Conservation (phyloP, 2,329 filamentous ascomycete species). For the Thielaviopsis musarum region DNA sequence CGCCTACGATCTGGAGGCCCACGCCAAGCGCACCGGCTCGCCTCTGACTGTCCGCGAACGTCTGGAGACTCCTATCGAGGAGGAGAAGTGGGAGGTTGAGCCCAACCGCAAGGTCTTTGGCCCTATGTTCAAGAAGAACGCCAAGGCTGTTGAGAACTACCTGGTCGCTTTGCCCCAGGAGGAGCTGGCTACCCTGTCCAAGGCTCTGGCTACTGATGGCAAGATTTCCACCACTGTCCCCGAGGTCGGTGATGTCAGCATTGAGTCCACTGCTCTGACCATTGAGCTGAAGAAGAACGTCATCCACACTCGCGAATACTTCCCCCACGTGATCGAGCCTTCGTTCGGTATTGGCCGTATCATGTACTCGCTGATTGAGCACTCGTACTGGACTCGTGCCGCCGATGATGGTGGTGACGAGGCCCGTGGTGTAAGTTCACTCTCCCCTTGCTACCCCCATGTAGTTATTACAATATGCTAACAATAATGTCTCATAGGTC, state of each 20-base stretch:
- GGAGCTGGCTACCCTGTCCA: constrained; percentile 60
- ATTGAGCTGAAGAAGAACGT: constrained; percentile 72
- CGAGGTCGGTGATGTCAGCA: constrained; percentile 46
- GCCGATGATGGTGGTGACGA: constrained; percentile 56
- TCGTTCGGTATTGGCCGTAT: constrained; percentile 90
- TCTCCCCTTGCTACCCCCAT: background rate
- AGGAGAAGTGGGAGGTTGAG: constrained; percentile 79
- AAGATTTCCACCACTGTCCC: constrained; percentile 65
- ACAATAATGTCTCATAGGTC: constrained; percentile 17
- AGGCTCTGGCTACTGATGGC: constrained; percentile 55
- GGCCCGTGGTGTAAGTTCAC: constrained; percentile 59
- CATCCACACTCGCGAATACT: constrained; percentile 79
- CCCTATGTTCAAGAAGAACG: constrained; percentile 87
- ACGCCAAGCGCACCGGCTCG: constrained; percentile 81
- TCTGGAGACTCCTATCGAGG: constrained; percentile 56
- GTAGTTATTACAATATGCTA: constrained; percentile 23
- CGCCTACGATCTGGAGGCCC: constrained; percentile 84
- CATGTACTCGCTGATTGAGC: constrained; percentile 78
- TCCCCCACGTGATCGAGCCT: constrained; percentile 81
- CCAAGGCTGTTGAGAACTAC: constrained; percentile 67
- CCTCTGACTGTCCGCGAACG: constrained; percentile 73
- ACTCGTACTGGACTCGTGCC: constrained; percentile 79
- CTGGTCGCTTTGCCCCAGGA: constrained; percentile 63
- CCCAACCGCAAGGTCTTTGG: constrained; percentile 94
- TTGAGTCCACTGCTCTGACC: constrained; percentile 61